phyloP scores from a whole-genome alignment of 352 stramenopile genomes.

The Phytopythium helicoides region DNA sequence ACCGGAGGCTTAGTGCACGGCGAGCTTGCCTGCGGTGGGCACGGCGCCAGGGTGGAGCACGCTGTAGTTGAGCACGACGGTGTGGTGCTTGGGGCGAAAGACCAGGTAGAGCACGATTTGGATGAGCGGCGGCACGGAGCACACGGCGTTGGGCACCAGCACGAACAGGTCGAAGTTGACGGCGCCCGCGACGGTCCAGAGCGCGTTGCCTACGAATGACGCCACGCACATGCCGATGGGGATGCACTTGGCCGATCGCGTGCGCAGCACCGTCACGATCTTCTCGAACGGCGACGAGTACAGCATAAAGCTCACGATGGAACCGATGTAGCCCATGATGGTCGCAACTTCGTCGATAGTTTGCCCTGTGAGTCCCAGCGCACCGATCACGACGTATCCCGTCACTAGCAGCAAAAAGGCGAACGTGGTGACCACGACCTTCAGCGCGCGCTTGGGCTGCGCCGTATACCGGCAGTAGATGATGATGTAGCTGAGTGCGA shows the following conservation, averaged over 20 bases:
- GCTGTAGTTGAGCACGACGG: constrained; percentile 1
- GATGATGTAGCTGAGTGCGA: constrained; percentile 27
- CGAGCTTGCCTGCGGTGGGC: too few species aligned
- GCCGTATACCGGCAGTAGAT: constrained; percentile 34
- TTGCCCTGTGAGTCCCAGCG: constrained; percentile 12
- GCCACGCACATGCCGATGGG: constrained; percentile 29
- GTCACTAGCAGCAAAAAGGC: constrained; percentile 15
- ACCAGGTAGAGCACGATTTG: constrained; percentile 12
- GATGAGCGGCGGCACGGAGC: constrained; percentile 7
- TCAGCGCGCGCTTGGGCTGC: constrained; percentile 18
- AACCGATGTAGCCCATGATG: constrained; percentile 29
- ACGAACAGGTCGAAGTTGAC: constrained; percentile 18
- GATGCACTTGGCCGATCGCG: constrained; percentile 25
- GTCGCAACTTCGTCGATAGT: constrained; percentile 11
- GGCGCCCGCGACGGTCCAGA: constrained; percentile 29
- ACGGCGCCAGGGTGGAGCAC: too few species aligned
- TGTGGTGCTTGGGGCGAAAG: constrained; percentile 6
- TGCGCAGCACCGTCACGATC: constrained; percentile 31
- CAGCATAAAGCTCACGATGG: constrained; percentile 21
- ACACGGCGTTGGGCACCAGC: constrained; percentile 8
- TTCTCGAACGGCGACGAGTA: constrained; percentile 39
- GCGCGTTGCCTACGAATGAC: constrained; percentile 19
- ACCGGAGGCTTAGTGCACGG: too few species aligned
- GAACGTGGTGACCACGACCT: constrained; percentile 24
- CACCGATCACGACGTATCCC: constrained; percentile 18